Percentiles rank a stretch among this genome's conserved stretches.
Conservation (phyloP, 768 basidiomycete species). For the Boletus subparvulus region DNA sequence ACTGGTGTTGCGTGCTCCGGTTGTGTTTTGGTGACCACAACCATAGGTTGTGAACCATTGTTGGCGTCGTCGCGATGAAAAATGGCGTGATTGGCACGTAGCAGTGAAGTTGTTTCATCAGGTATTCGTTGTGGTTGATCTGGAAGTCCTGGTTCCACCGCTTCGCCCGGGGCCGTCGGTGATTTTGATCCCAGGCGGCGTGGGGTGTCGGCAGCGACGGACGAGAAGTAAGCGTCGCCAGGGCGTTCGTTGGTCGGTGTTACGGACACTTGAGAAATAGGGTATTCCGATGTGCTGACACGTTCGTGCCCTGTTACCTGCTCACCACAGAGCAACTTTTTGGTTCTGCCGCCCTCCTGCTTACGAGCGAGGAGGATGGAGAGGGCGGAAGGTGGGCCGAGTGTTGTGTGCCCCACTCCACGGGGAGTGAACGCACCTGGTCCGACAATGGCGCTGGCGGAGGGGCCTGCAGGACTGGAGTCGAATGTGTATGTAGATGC, state of each 20-base stretch:
- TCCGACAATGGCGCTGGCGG: constrained; percentile 1
- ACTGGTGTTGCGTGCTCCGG: constrained; percentile 6
- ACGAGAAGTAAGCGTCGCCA: constrained; percentile 1
- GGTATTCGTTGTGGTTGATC: constrained; percentile 1
- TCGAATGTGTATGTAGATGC: constrained; percentile 32
- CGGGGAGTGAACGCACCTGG: constrained; percentile 26
- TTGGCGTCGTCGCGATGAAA: neutral
- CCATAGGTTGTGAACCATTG: neutral
- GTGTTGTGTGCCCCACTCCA: constrained; percentile 16
- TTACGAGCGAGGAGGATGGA: constrained; percentile 37
- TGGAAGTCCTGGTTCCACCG: neutral
- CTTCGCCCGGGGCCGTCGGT: neutral
- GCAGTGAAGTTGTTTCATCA: constrained; percentile 22
- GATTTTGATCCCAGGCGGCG: neutral
- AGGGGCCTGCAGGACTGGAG: constrained; percentile 13
- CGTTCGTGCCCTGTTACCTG: neutral
- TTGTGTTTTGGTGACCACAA: constrained; percentile 1
- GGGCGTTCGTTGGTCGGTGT: constrained; percentile 23
- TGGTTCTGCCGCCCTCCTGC: constrained; percentile 3
- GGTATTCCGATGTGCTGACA: neutral
- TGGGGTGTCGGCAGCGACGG: neutral
- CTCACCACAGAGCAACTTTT: neutral
- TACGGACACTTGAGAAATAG: constrained; percentile 14
- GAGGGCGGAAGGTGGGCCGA: constrained; percentile 32
- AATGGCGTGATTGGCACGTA: constrained; percentile 13